Conservation (phyloP, 176 grass and related monocot species). For the Guadua angustifolia region DNA sequence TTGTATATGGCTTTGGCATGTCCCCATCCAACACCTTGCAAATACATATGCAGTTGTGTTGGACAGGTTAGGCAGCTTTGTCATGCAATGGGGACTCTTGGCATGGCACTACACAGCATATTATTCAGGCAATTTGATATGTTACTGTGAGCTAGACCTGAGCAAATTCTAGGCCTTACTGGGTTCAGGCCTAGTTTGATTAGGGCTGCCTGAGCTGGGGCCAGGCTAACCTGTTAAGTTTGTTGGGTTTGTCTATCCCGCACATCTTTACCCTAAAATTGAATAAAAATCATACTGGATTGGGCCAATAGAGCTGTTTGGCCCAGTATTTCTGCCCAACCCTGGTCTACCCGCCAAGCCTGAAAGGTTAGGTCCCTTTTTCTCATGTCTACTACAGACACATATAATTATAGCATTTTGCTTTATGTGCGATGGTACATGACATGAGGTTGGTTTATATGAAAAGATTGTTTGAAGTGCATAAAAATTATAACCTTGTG, state of each 20-base stretch:
- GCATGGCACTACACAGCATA: background rate
- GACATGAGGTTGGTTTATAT: background rate
- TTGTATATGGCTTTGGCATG: conserved; percentile 1
- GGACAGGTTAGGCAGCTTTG: conserved; percentile 13
- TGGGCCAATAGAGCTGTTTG: background rate
- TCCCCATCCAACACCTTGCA: background rate
- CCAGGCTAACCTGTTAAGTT: conserved; percentile 22
- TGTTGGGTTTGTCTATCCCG: background rate
- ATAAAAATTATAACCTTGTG: background rate
- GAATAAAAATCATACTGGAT: background rate
- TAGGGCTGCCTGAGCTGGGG: background rate
- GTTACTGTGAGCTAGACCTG: conserved; percentile 12
- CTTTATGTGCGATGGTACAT: background rate
- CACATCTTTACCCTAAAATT: background rate
- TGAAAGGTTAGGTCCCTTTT: background rate
- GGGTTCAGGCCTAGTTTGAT: conserved; percentile 15
- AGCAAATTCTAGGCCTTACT: background rate
- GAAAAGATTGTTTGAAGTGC: background rate
- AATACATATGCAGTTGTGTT: background rate
- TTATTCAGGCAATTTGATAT: conserved; percentile 11
- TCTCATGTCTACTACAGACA: background rate
- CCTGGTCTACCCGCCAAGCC: background rate
- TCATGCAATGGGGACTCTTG: background rate
- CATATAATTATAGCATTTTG: background rate
- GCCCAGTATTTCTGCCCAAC: background rate